Conservation (phyloP, 352 stramenopile species). For the Phytophthora colocasiae region DNA sequence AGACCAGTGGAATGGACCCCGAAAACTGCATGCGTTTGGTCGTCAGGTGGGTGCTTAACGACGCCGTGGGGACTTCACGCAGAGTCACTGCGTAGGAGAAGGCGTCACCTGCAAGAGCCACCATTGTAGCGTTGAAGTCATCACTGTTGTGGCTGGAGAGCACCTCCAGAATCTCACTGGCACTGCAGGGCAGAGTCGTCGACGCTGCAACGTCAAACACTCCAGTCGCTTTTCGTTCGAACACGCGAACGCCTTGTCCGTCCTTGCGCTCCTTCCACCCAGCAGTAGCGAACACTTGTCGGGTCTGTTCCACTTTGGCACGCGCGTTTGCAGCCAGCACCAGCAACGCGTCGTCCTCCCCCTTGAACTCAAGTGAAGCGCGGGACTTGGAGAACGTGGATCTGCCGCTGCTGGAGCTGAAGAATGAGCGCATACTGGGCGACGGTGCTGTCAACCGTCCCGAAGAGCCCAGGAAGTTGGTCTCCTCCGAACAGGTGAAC, state of each 20-base stretch:
- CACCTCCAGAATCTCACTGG: slow-evolving; percentile 36
- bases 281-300: slow-evolving; percentile 5
- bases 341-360: slow-evolving; percentile 38
- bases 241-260: slow-evolving; percentile 35
- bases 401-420: slow-evolving; percentile 35
- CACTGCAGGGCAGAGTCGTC: slow-evolving; percentile 37
- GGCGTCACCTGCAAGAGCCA: slow-evolving; percentile 39
- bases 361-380: slow-evolving; percentile 16
- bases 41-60: slow-evolving; percentile 26
- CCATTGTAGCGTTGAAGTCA: slow-evolving; percentile 50
- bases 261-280: slow-evolving; percentile 46
- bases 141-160: slow-evolving; percentile 44
- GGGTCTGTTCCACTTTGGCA: slow-evolving; percentile 29
- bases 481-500: slow-evolving; percentile 38
- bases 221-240: slow-evolving; percentile 35
- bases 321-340: slow-evolving; percentile 24
- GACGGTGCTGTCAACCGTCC: slow-evolving; percentile 16
- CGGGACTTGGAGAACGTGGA: slow-evolving; percentile 16
- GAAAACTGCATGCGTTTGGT: slow-evolving; percentile 44
- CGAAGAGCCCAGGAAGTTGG: slow-evolving; percentile 18
- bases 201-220: slow-evolving; percentile 32
- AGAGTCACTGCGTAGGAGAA: slow-evolving; percentile 49
- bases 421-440: slow-evolving; percentile 32
- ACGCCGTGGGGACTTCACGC: slow-evolving; percentile 31
- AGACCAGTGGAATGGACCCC: slow-evolving; percentile 36